Percentiles rank a stretch among this genome's conserved stretches.
Conservation (phyloP, 257 asterid genomes). For the Solanum chilense region DNA sequence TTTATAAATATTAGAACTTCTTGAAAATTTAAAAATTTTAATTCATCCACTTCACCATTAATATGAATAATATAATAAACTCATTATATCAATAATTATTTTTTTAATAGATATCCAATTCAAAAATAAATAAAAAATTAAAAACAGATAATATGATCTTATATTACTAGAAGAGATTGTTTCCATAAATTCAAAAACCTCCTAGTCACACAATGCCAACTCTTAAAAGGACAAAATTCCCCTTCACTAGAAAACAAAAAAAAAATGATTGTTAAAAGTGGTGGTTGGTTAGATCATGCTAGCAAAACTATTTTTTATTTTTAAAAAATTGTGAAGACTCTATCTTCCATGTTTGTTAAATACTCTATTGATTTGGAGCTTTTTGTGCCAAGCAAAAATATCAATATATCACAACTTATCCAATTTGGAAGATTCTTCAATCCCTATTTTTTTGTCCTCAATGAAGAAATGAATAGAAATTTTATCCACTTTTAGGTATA, state of each 20-base stretch:
- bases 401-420: neutral
- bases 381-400: neutral
- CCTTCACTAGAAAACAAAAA: neutral
- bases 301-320: neutral
- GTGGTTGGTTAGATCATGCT: neutral
- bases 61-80: too few relatives aligned
- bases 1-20: too few relatives aligned
- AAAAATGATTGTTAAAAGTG: neutral
- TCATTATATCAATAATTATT: too few relatives aligned
- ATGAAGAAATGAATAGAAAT: neutral
- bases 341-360: neutral
- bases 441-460: neutral
- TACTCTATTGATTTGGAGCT: neutral
- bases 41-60: too few relatives aligned
- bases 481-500: neutral
- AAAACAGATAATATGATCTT: too few relatives aligned
- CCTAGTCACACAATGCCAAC: neutral
- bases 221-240: neutral
- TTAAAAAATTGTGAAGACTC: neutral
- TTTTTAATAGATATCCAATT: too few relatives aligned
- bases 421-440: neutral
- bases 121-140: too few relatives aligned
- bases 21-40: too few relatives aligned
- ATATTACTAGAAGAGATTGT: neutral
- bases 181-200: neutral